These are phyloP conservation scores for Suillus decipiens DNA, from an alignment of 768 basidiomycete species.

Conservation along the genomic window DNA sequence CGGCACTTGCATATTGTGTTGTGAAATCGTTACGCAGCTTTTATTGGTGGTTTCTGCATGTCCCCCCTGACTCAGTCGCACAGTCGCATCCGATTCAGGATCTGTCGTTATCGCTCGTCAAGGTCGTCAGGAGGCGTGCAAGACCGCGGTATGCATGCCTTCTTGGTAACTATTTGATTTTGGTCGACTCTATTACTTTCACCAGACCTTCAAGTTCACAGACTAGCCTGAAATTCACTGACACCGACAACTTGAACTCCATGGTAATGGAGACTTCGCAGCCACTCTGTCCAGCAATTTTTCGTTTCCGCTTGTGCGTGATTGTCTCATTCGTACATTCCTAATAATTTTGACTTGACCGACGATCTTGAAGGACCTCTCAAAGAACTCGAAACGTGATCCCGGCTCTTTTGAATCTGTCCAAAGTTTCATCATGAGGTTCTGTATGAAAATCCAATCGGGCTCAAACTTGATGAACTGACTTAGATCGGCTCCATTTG, in stretches of 20 bases:
- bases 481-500: constrained; percentile 5
- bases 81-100: neutral
- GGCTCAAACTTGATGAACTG: constrained; percentile 5
- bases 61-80: neutral
- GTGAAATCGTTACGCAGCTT: constrained; percentile 2
- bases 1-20: too few relatives aligned
- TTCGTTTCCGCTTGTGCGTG: neutral
- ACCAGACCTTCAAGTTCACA: neutral
- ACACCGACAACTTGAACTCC: neutral
- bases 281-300: neutral
- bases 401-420: neutral
- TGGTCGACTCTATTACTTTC: neutral
- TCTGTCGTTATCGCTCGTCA: neutral
- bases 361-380: neutral
- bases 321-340: neutral
- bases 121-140: neutral
- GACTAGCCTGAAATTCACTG: neutral
- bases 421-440: constrained; percentile 7
- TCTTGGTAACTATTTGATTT: neutral
- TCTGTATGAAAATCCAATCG: neutral
- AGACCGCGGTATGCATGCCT: neutral
- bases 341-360: neutral
- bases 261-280: neutral
- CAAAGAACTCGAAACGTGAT: constrained; percentile 5
- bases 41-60: neutral